Percentiles rank a stretch among this genome's conserved stretches.
Evolutionary conservation across 2,329 filamentous ascomycete species (phyloP).

Genomic region (Pseudogymnoascus sp.): DNA sequence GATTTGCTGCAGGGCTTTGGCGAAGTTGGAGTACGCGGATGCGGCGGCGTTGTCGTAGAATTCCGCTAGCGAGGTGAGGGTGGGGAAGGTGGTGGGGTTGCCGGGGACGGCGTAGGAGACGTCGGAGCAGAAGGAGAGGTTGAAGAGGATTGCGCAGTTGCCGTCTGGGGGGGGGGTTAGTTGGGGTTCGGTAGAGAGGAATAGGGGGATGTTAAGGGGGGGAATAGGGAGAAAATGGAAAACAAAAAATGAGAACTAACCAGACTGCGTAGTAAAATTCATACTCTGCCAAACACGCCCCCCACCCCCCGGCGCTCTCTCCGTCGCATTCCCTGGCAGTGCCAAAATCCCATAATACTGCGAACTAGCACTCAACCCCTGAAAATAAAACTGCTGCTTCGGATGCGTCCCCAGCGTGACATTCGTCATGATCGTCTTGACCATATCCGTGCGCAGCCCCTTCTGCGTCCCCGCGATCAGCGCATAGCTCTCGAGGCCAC

Average conservation of each 20-base stretch:
- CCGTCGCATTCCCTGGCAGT: slow-evolving; percentile 48
- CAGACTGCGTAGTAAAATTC: slow-evolving; percentile 69
- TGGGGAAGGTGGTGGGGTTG: slow-evolving; percentile 58
- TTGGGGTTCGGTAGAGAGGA: not conserved
- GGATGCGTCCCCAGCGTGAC: slow-evolving; percentile 60
- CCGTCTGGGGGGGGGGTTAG: slow-evolving; percentile 42
- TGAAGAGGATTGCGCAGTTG: slow-evolving; percentile 79
- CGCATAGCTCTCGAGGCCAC: slow-evolving; percentile 64
- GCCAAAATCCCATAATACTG: slow-evolving; percentile 69
- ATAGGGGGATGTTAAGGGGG: not conserved
- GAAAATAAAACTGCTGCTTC: slow-evolving; percentile 83
- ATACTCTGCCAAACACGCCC: slow-evolving; percentile 66
- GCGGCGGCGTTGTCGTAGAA: slow-evolving; percentile 74
- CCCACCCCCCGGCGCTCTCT: slow-evolving; percentile 57
- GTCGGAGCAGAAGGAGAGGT: slow-evolving; percentile 81
- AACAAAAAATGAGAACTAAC: slow-evolving; percentile 41
- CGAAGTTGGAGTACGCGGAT: slow-evolving; percentile 67
- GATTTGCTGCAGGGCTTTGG: slow-evolving; percentile 73
- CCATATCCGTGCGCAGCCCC: slow-evolving; percentile 37
- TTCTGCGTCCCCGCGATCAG: slow-evolving; percentile 53
- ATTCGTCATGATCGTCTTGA: slow-evolving; percentile 60
- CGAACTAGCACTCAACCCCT: slow-evolving; percentile 63
- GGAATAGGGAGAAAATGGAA: too few species aligned
- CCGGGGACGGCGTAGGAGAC: slow-evolving; percentile 88
- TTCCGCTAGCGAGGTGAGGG: slow-evolving; percentile 52